Evolutionary conservation across 176 grass and related monocot genomes (phyloP).

Genomic region (Bolboschoenus planiculmis): DNA sequence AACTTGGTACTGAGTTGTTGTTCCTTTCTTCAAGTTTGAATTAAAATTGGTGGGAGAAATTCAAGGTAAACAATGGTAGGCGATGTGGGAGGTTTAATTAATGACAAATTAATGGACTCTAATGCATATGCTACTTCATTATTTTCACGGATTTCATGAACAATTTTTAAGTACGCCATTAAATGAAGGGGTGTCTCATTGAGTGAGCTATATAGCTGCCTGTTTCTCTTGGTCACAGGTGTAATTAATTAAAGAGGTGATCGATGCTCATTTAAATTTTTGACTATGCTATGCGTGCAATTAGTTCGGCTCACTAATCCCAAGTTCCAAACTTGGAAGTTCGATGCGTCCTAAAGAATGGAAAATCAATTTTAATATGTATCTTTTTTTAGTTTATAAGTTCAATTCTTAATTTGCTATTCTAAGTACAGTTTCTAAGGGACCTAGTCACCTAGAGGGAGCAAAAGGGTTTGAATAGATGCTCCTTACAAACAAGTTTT

Average conservation of each 20-base stretch:
- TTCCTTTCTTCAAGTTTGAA: neutral
- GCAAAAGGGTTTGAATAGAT: too few species aligned
- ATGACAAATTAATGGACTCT: neutral
- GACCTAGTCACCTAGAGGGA: too few species aligned
- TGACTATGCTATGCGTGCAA: neutral
- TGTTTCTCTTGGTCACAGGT: neutral
- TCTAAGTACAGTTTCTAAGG: too few species aligned
- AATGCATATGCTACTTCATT: neutral
- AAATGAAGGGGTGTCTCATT: neutral
- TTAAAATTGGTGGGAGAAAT: neutral
- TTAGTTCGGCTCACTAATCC: constrained; percentile 15
- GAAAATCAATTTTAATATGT: too few species aligned
- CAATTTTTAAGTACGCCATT: neutral
- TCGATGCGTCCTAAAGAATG: neutral
- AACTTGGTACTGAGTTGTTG: neutral
- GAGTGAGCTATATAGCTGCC: neutral
- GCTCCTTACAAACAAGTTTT: too few species aligned
- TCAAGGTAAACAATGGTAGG: neutral
- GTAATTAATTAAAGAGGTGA: neutral
- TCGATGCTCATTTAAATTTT: neutral
- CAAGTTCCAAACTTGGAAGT: neutral
- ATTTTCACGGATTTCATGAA: constrained; percentile 21
- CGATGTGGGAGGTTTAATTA: neutral
- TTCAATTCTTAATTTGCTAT: too few species aligned
- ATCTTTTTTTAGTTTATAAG: too few species aligned